Conservation (phyloP, 305 asterid species). For the Stenogyne calaminthoides region DNA sequence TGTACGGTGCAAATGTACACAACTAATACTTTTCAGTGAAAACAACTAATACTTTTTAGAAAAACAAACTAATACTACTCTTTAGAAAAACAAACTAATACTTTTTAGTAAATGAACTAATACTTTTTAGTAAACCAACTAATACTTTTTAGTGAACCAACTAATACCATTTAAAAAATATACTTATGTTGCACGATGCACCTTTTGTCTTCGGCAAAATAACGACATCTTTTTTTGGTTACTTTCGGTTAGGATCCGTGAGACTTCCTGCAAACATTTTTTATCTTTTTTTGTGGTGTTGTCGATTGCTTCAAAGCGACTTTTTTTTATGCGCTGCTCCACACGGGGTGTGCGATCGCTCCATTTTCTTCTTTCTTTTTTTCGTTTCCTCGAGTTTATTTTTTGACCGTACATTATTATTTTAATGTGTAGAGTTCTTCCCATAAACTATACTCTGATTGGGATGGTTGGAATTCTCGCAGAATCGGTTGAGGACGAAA, state of each 20-base stretch:
- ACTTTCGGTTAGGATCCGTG: slow-evolving; percentile 65
- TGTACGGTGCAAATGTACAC: too few species aligned
- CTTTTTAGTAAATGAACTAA: too few species aligned
- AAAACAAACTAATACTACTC: too few species aligned
- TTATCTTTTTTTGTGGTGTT: slow-evolving; percentile 95
- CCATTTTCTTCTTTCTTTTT: not conserved
- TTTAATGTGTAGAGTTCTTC: slow-evolving; percentile 65
- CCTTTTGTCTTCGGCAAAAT: not conserved
- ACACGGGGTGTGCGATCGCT: slow-evolving; percentile 55
- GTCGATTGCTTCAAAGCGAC: slow-evolving; percentile 93
- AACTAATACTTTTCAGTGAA: too few species aligned
- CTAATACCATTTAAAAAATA: too few species aligned
- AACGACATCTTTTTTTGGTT: not conserved
- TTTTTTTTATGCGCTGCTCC: slow-evolving; percentile 75
- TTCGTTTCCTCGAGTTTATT: not conserved
- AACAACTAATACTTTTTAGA: too few species aligned
- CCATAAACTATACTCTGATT: slow-evolving; percentile 82
- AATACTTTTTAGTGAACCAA: too few species aligned
- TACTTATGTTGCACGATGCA: too few species aligned
- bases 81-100: too few species aligned
- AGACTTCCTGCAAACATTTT: slow-evolving; percentile 96
- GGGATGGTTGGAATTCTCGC: slow-evolving; percentile 95
- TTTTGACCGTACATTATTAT: not conserved
- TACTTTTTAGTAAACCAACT: too few species aligned
- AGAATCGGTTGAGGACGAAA: slow-evolving; percentile 84